Percentiles rank a stretch among this genome's conserved stretches.
These are phyloP conservation scores for Pseudoturritis turrita DNA, from an alignment of 345 rosid species.

Conservation along the genomic window DNA sequence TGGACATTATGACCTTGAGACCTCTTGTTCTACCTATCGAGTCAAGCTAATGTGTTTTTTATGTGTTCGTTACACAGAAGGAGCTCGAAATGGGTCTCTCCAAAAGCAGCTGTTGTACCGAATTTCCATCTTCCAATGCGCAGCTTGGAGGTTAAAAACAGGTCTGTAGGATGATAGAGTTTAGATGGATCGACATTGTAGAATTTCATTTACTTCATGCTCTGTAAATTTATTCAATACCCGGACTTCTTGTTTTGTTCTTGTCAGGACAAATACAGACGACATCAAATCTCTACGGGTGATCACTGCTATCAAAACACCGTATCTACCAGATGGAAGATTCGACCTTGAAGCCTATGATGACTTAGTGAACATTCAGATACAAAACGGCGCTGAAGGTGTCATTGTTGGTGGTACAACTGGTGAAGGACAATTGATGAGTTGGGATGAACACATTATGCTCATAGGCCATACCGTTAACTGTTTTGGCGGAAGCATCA, in stretches of 20 bases:
- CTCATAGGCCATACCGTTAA: constrained; percentile 88
- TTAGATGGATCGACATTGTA: neutral
- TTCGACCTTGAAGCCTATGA: constrained; percentile 91
- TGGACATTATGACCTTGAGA: neutral
- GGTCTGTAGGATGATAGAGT: constrained; percentile 27
- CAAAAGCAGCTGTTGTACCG: constrained; percentile 61
- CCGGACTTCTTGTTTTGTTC: neutral
- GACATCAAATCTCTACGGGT: constrained; percentile 67
- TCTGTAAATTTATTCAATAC: neutral
- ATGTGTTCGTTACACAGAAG: constrained; percentile 36
- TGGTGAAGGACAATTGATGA: constrained; percentile 94
- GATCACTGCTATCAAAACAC: constrained; percentile 93
- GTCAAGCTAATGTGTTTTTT: neutral
- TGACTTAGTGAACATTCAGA: constrained; percentile 65
- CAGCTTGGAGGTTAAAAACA: constrained; percentile 72
- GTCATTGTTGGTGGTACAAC: constrained; percentile 91
- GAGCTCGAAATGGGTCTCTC: constrained; percentile 47
- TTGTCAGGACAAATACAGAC: constrained; percentile 62
- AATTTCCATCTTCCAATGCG: constrained; percentile 82
- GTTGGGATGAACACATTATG: constrained; percentile 97
- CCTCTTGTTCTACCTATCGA: neutral
- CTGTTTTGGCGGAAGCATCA: constrained; percentile 71
- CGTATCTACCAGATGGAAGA: constrained; percentile 86
- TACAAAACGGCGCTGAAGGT: constrained; percentile 65
- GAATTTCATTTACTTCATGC: neutral